Base-by-base conservation (phyloP, 257 asterid species). In the Gynochthodes officinalis region DNA sequence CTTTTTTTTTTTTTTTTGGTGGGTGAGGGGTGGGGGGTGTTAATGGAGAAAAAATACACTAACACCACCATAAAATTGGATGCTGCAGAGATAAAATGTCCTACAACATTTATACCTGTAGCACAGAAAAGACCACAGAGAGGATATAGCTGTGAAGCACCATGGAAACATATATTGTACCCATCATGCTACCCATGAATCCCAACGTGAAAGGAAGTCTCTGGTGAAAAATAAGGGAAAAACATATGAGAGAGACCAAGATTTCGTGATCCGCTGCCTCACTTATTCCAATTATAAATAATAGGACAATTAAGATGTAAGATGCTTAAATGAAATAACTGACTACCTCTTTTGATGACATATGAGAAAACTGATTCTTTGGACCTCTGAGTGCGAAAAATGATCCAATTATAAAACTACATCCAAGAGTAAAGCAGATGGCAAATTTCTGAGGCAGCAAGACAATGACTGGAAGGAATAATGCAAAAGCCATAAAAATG, bases 201-300 rank as follows among this genome's bases (percentile, higher is more conserved):
- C 92, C 98, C 86, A 89, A 55, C 7, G 98, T 90, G 82, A 93
- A 93, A 69, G 97, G 95, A 76, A 93, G 98, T 78, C 98, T 87
- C 98, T 93, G 96, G 69, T 61, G 27, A 64, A 39, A 64, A 2
- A 39, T 23, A 39, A 2, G 77, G 64, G 60, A 18, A 50, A 77
- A 40, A 65, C 52, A 30, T 18, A 59, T 77, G 61, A 83, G 57
- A n/a, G n/a, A n/a, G n/a, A n/a, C n/a, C n/a, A n/a, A n/a, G n/a
- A n/a, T n/a, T n/a, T n/a, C n/a, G n/a, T n/a, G n/a, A n/a, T n/a
- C n/a, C n/a, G n/a, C n/a, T n/a, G n/a, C n/a, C n/a, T n/a, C n/a
- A n/a, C n/a, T n/a, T n/a, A n/a, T n/a, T n/a, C n/a, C n/a, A n/a
- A n/a, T n/a, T n/a, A n/a, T n/a, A n/a, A 63, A 63, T 18, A 50